These are phyloP conservation scores for Coemansia sp. DNA, from an alignment of 192 early-diverging fungal species.

Conservation along the genomic window DNA sequence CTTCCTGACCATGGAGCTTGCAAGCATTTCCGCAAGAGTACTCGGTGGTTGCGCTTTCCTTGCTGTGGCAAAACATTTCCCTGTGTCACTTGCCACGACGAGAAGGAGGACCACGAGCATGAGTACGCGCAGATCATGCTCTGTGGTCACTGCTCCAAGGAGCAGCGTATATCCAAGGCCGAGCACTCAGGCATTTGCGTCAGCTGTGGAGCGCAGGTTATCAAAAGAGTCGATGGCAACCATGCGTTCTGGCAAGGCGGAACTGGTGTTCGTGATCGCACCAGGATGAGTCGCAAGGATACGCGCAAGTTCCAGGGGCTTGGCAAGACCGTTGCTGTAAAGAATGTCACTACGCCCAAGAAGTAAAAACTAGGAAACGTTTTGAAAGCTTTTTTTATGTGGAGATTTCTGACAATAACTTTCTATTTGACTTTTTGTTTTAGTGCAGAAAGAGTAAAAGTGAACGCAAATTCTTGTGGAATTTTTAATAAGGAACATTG, in stretches of 20 bases:
- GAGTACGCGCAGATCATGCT: slow-evolving; percentile 79
- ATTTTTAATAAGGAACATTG: too few relatives aligned
- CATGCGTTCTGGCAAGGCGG: slow-evolving; percentile 92
- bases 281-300: slow-evolving; percentile 79
- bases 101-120: slow-evolving; percentile 69
- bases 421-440: too few relatives aligned
- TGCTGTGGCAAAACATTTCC: slow-evolving; percentile 86
- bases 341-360: slow-evolving; percentile 42
- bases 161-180: slow-evolving; percentile 65
- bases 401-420: too few relatives aligned
- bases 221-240: slow-evolving; percentile 57
- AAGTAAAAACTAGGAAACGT: slow-evolving; percentile 13
- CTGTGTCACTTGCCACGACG: slow-evolving; percentile 87
- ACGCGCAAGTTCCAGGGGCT: slow-evolving; percentile 64
- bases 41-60: slow-evolving; percentile 91
- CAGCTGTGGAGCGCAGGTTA: slow-evolving; percentile 69
- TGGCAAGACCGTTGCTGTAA: slow-evolving; percentile 60
- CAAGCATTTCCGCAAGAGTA: slow-evolving; percentile 83
- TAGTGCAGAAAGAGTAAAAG: too few relatives aligned
- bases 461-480: too few relatives aligned
- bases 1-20: slow-evolving; percentile 65
- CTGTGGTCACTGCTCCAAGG: slow-evolving; percentile 84
- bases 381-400: neutral
- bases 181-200: slow-evolving; percentile 55
- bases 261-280: slow-evolving; percentile 75